Base-by-base conservation (phyloP, 805 yeast species). In the Metschnikowia continentalis region DNA sequence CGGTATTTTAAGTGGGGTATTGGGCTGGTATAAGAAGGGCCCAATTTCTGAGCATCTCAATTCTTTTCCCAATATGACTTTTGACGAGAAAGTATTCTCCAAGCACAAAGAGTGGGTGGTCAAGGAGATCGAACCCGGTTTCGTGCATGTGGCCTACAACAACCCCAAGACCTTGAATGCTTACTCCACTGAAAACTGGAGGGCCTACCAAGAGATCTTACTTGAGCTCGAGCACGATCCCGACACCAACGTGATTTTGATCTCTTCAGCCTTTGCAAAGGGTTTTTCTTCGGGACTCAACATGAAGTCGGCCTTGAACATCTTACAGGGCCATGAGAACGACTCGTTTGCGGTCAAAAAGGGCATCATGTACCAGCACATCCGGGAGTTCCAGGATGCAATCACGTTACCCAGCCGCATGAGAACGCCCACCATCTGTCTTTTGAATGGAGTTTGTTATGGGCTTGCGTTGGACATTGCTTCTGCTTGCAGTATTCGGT, bases 401-500 rank as follows among this genome's bases (percentile, higher is more conserved):
- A 75, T 86, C 46, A 69, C 72, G 2, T 65, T 77, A 3, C 81
- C 84, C 0, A 66, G 77, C 0, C 61, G 72, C 19, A 78, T 79
- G 48, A 57, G 59, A 17, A 78, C 81, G 13, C 87, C 95, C 3
- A 86, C 89, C 10, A 83, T 87, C 53, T 80, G 79, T 2, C 76
- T 86, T 1, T 69, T 80, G 42, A 89, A 87, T 65, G 94, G 94
- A 0, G 70, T 77, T 10, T 66, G 77, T 43, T 77, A 71, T 57
- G 95, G 95, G 0, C 72, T 88, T 43, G 92, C 86, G 0, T 56
- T 88, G 17, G 94, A 87, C 64, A 77, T 87, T 41, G 68, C 85
- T 6, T 67, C 84, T 13, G 79, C 86, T 0, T 74, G 78, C 30
- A 75, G 82, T 14, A 78, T 87, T 22, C 75, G 91, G 47, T 64